These are phyloP conservation scores for Scedosporium minutisporum DNA, from an alignment of 2,329 filamentous ascomycete species.

Conservation along the genomic window DNA sequence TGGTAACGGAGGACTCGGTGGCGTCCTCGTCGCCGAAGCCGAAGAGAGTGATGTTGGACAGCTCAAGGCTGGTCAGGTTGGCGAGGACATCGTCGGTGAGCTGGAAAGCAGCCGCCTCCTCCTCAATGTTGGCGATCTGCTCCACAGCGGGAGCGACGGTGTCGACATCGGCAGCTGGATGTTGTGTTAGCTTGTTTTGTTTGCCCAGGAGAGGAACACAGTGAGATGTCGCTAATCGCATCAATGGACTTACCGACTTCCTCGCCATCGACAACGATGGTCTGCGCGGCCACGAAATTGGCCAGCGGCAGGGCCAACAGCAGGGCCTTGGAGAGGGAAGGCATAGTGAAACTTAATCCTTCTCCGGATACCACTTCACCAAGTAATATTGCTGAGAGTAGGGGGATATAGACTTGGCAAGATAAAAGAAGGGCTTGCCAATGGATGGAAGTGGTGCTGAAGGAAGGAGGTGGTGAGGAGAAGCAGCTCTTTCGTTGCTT, in stretches of 20 bases:
- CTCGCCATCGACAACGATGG: not conserved
- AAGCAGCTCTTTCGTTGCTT: not conserved
- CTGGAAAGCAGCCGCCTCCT: conserved; percentile 13
- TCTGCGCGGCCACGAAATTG: conserved; percentile 1
- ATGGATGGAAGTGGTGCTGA: not conserved
- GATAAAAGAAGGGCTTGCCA: conserved; percentile 6
- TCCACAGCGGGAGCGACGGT: conserved; percentile 3
- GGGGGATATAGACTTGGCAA: not conserved
- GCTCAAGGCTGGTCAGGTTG: conserved; percentile 19
- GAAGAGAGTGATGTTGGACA: conserved; percentile 23
- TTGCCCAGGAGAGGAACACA: not conserved
- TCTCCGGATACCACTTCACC: not conserved
- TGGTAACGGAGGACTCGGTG: not conserved
- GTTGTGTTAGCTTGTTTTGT: not conserved
- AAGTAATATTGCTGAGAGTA: not conserved
- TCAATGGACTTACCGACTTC: not conserved
- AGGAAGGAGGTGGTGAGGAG: not conserved
- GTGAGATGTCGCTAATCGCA: too few relatives aligned
- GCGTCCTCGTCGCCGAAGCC: conserved; percentile 18
- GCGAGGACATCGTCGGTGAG: conserved; percentile 24
- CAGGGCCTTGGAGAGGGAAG: not conserved
- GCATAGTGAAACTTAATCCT: not conserved
- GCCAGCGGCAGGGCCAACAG: conserved; percentile 2
- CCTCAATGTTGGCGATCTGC: not conserved
- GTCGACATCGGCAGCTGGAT: not conserved